Conservation (phyloP, 2,329 filamentous ascomycete species). For the Paracamarosporium sp. region DNA sequence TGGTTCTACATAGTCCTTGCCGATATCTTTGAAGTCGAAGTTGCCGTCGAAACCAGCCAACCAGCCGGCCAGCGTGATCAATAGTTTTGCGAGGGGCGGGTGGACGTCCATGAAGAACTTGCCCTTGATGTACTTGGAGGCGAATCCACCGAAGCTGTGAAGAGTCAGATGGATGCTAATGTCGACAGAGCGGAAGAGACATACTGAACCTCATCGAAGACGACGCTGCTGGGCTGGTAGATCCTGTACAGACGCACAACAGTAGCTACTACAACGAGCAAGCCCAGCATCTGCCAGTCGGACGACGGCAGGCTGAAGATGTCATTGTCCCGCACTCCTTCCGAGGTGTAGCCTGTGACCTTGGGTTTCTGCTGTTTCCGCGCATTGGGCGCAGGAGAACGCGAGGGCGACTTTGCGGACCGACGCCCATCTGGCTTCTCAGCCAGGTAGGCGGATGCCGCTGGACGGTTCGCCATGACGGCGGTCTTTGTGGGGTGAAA, state of each 20-base stretch:
- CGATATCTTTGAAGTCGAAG: constrained; percentile 99
- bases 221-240: constrained; percentile 93
- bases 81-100: constrained; percentile 92
- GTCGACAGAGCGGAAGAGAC: constrained; percentile 47
- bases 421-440: constrained; percentile 40
- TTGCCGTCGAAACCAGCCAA: constrained; percentile 92
- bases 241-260: constrained; percentile 91
- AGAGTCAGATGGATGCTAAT: constrained; percentile 25
- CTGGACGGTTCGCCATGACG: constrained; percentile 44
- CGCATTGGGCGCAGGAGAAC: constrained; percentile 31
- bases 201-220: constrained; percentile 99
- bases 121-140: constrained; percentile 99
- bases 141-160: constrained; percentile 91
- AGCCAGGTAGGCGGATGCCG: constrained; percentile 36
- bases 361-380: constrained; percentile 38
- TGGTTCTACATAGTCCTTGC: constrained; percentile 96
- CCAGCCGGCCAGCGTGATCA: constrained; percentile 94
- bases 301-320: constrained; percentile 83
- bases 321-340: constrained; percentile 87
- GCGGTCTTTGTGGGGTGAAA: constrained; percentile 26
- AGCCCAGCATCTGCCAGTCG: constrained; percentile 80
- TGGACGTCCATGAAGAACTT: constrained; percentile 99
- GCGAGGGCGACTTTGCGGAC: constrained; percentile 43
- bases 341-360: constrained; percentile 70
- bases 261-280: constrained; percentile 76